Evolutionary conservation across 2,329 filamentous ascomycete genomes (phyloP), one percentile per base, ranked within the genome.

Genomic region (Botryotinia globosa): DNA sequence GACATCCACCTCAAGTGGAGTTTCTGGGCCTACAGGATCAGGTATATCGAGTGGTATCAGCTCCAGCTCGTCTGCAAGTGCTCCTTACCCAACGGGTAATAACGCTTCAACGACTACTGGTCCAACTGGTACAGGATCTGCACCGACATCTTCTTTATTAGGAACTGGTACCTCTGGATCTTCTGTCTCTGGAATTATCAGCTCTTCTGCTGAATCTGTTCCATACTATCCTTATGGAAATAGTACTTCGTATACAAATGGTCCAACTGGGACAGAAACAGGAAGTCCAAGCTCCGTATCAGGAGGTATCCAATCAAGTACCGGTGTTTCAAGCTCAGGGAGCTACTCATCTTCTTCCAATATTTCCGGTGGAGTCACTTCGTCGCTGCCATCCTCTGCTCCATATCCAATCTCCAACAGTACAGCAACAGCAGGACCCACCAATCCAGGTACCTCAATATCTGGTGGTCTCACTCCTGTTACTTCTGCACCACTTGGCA

Each of bases 331-430:
- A 68, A 72, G 71, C 39, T 42, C 64, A n/a, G 34, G 54, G 4
- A 29, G 25, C 22, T 25, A 42, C 25, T 20, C 29, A 32, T 56
- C 64, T 34, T 69, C 71, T 42, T 56, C 51, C 18, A 25, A 42
- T 48, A 48, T 67, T 22, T 72, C 70, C 25, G 70, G 63, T 14
- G 63, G 29, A 4, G 59, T 51, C 14, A 69, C 69, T 42, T 72
- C 59, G n/a, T 72, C 74, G 22, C 32, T 42, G 20, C n/a, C 42
- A 34, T 56, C 32, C 12, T 72, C 74, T 58, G 73, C 48, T 25
- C 74, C 74, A 20, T 75, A 73, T 18, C 73, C 73, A 48, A 62
- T 58, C 39, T 64, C 29, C 18, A 76, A 76, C 54, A 66, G 54
- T 20, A 61, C 74, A 18, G 51, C 39, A 39, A 54, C 70, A 22